Conservation (phyloP, 176 grass and related monocot genomes). For the Paspalum vaginatum region DNA sequence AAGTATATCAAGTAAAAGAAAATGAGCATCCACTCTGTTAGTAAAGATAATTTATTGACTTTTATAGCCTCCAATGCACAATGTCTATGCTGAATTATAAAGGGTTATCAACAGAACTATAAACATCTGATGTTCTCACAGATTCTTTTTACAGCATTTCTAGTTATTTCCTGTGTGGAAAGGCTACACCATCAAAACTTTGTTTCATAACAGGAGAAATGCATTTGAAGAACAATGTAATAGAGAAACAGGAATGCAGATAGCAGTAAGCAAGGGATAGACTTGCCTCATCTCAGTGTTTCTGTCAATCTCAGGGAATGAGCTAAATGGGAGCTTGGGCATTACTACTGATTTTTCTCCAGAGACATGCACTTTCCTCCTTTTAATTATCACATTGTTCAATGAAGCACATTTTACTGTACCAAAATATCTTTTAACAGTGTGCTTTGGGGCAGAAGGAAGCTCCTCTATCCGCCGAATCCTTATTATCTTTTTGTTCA, state of each 20-base stretch:
- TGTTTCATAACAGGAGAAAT: background rate
- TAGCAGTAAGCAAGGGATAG: slow-evolving; percentile 9
- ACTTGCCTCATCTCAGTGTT: slow-evolving; percentile 49
- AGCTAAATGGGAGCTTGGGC: slow-evolving; percentile 33
- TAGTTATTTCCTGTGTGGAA: slow-evolving; percentile 5
- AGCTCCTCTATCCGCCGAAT: slow-evolving; percentile 25
- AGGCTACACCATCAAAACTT: slow-evolving; percentile 7
- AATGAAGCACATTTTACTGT: slow-evolving; percentile 4
- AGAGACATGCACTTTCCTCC: slow-evolving; percentile 34
- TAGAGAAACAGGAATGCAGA: background rate
- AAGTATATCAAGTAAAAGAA: slow-evolving; percentile 23
- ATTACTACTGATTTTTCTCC: slow-evolving; percentile 32
- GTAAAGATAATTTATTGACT: background rate
- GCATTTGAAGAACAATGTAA: slow-evolving; percentile 25
- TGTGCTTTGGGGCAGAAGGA: slow-evolving; percentile 5
- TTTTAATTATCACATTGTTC: slow-evolving; percentile 30
- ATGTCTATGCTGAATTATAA: background rate
- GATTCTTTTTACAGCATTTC: slow-evolving; percentile 5
- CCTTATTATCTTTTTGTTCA: slow-evolving; percentile 42
- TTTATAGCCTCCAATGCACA: background rate
- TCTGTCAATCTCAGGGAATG: slow-evolving; percentile 57
- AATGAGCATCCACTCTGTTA: background rate
- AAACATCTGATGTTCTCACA: background rate
- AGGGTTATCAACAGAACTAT: slow-evolving; percentile 1
- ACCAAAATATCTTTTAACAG: slow-evolving; percentile 40